Evolutionary conservation across 345 rosid genomes (phyloP).

Genomic region (Dipteronia sinensis): DNA sequence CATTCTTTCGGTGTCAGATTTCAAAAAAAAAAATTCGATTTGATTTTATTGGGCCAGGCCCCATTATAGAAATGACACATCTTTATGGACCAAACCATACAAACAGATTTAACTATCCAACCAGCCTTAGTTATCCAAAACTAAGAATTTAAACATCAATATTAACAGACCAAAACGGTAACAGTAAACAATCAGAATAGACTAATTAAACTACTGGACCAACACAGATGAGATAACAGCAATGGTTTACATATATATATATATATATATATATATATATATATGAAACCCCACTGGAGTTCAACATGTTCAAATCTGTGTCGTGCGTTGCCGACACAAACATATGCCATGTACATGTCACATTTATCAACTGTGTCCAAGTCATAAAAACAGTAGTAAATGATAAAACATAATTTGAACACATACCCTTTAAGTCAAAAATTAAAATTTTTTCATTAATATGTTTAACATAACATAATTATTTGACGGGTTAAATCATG

Average conservation of each 20-base stretch:
- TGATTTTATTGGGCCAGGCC: background rate
- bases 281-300: conserved; percentile 13
- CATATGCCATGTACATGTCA: conserved; percentile 11
- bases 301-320: conserved; percentile 9
- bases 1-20: accelerated
- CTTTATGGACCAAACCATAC: background rate
- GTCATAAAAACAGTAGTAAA: background rate
- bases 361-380: conserved; percentile 5
- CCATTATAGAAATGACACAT: background rate
- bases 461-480: too few relatives aligned
- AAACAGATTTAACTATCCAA: background rate
- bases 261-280: background rate
- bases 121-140: background rate
- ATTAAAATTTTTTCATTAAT: too few relatives aligned
- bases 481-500: too few relatives aligned
- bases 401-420: too few relatives aligned
- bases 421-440: too few relatives aligned
- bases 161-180: background rate
- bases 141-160: background rate
- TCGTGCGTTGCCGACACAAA: conserved; percentile 31
- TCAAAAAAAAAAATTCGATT: too few relatives aligned
- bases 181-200: background rate
- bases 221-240: background rate
- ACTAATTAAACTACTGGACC: conserved; percentile 5
- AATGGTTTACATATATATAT: background rate